A percentile compares a stretch with the other conserved stretches of the same genome.
These are phyloP conservation scores for Cyphellophora europaea DNA, from an alignment of 2,329 filamentous ascomycete species.

Conservation along the genomic window DNA sequence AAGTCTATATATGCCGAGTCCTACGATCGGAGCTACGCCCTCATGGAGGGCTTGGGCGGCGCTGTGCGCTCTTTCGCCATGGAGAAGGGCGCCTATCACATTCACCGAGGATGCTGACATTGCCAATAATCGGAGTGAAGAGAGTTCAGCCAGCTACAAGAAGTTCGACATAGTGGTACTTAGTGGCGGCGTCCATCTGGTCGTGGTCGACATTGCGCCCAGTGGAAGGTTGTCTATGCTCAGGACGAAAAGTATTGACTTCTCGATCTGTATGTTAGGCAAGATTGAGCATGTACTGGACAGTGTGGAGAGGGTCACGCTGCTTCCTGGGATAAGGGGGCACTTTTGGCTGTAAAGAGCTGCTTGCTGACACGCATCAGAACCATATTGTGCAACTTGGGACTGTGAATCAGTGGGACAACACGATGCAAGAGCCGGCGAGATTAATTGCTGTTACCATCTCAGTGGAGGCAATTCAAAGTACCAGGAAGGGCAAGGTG, in stretches of 20 bases:
- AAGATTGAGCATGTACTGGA: conserved; percentile 16
- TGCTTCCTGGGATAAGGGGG: conserved; percentile 13
- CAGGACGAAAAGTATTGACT: conserved; percentile 14
- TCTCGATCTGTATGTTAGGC: conserved; percentile 12
- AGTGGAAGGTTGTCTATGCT: conserved; percentile 12
- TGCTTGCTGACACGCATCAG: no score
- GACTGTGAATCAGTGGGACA: conserved; percentile 13
- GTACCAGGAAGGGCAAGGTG: conserved; percentile 9
- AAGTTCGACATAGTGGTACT: conserved; percentile 12
- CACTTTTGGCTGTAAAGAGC: background rate
- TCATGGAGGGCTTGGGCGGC: conserved; percentile 3
- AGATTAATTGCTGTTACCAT: conserved; percentile 10
- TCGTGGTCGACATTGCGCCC: conserved; percentile 13
- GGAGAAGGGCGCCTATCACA: conserved; percentile 7
- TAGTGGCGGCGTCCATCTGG: conserved; percentile 8
- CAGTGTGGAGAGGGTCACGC: conserved; percentile 11
- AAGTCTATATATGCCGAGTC: conserved; percentile 10
- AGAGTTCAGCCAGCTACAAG: conserved; percentile 10
- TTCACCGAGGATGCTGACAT: conserved; percentile 12
- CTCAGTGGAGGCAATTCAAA: conserved; percentile 13
- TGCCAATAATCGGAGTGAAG: conserved; percentile 10
- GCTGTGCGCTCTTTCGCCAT: conserved; percentile 13
- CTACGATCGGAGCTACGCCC: conserved; percentile 8
- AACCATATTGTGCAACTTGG: conserved; percentile 17
- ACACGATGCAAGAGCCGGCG: conserved; percentile 13